Base-by-base conservation (phyloP, 768 basidiomycete species). In the Leucogyrophana mollusca region DNA sequence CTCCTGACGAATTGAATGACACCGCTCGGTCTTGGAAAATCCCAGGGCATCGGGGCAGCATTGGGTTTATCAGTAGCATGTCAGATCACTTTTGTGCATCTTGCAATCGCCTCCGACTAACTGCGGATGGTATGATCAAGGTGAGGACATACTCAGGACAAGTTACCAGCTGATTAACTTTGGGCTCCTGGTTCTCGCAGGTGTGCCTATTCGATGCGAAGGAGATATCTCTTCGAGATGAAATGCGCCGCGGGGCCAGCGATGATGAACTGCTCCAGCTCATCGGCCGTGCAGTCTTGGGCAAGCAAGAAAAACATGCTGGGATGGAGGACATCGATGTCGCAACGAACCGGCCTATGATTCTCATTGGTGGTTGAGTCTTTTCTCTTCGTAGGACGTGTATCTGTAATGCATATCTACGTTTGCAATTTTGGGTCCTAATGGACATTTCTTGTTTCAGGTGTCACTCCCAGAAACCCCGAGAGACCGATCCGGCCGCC, bases 11-110 rank as follows among this genome's bases (percentile, higher is more conserved):
- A 43, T 61, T 76, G 35, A 86, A 87, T 56, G 87, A 90, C 56
- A 93, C 90, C n/a, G 87, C 88, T 16, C 80, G 87, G 40, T 83
- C 82, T 18, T 92, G 86, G 78, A 67, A 73, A 51, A 79, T 93
- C 43, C 87, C 85, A 0, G 85, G 84, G 4, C 79, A 83, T 59
- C 53, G 50, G 49, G 91, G 90, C 18, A 79, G 72, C 59, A 77
- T 85, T 62, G 91, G 85, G n/a, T 91, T 94, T 66, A 94, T 94
- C 59, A 90, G 83, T 59, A 90, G 87, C 71, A 92, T 92, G 91
- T 93, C 90, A 14, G 90, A 94, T 64, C 91, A 93, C 65, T 92
- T 94, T 57, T 94, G 91, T 65, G 76, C 80, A 1, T 82, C 84
- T 1, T 94, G 91, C 69, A 92, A 90, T 56, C 77, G 91, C 46